Evolutionary conservation across 2,329 filamentous ascomycete genomes (phyloP).

Genomic region (Penicillium sp.): DNA sequence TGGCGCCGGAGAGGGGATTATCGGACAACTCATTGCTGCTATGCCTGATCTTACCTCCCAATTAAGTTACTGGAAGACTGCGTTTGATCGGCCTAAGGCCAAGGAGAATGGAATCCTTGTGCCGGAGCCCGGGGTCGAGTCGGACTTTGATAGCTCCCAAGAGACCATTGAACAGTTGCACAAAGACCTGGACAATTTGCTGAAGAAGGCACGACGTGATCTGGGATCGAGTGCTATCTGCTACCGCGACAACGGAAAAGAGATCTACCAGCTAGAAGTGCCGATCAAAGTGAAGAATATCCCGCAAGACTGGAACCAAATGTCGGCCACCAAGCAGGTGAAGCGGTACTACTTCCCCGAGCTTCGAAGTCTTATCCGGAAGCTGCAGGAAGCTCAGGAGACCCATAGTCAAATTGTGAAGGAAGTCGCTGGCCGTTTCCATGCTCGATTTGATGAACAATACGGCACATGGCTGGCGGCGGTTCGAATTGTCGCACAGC

Average conservation of each 20-base stretch:
- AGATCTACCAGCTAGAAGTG: constrained; percentile 92
- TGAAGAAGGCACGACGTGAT: constrained; percentile 65
- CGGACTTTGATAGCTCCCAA: constrained; percentile 83
- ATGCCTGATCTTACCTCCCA: constrained; percentile 79
- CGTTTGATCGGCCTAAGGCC: constrained; percentile 78
- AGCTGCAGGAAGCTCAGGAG: constrained; percentile 89
- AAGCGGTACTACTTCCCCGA: constrained; percentile 93
- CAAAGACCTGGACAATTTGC: constrained; percentile 61
- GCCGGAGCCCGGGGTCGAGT: constrained; percentile 78
- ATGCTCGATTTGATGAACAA: constrained; percentile 77
- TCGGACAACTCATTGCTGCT: constrained; percentile 71
- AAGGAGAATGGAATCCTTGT: constrained; percentile 75
- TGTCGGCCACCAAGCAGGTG: constrained; percentile 85
- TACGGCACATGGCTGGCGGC: constrained; percentile 81
- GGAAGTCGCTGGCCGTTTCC: constrained; percentile 77
- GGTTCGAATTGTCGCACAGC: constrained; percentile 82
- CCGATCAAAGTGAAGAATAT: constrained; percentile 76
- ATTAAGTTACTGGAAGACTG: constrained; percentile 79
- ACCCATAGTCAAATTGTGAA: constrained; percentile 86
- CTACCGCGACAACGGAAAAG: constrained; percentile 85
- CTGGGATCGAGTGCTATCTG: constrained; percentile 68
- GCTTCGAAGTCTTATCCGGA: constrained; percentile 72
- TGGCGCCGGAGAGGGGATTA: constrained; percentile 70
- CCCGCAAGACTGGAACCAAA: constrained; percentile 85
- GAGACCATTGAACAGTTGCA: constrained; percentile 71